A percentile compares a stretch with the other conserved stretches of the same genome.
Evolutionary conservation across 1,139 yeast genomes (phyloP).

Genomic region (Candida gigantensis): DNA sequence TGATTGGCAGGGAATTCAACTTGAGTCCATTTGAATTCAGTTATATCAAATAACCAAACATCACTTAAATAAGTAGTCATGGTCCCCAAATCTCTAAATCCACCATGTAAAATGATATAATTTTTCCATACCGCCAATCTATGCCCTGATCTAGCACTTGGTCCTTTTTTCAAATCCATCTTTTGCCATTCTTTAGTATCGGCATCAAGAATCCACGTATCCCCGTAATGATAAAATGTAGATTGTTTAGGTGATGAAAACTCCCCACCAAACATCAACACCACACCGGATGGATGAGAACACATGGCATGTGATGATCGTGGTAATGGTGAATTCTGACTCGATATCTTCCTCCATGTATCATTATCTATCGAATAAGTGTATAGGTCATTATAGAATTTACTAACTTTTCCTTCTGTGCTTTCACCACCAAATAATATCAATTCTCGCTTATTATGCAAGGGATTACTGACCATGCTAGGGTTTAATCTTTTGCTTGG

Average conservation of each 20-base stretch:
- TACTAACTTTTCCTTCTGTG: slow-evolving; percentile 54
- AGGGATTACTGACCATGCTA: slow-evolving; percentile 73
- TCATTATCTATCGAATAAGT: slow-evolving; percentile 76
- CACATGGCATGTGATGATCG: slow-evolving; percentile 94
- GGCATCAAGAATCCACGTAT: slow-evolving; percentile 90
- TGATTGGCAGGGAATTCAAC: slow-evolving; percentile 84
- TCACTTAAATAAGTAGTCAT: slow-evolving; percentile 83
- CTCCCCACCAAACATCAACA: slow-evolving; percentile 92
- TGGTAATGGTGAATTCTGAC: slow-evolving; percentile 89
- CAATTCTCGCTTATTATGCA: slow-evolving; percentile 74
- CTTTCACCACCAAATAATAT: slow-evolving; percentile 87
- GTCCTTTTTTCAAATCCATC: slow-evolving; percentile 68
- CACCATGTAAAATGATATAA: slow-evolving; percentile 82
- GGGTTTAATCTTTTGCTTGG: slow-evolving; percentile 77
- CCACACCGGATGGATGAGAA: slow-evolving; percentile 86
- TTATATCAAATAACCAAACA: slow-evolving; percentile 89
- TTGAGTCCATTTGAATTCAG: slow-evolving; percentile 87
- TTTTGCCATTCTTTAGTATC: slow-evolving; percentile 88
- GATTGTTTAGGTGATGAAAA: slow-evolving; percentile 95
- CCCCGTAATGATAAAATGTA: slow-evolving; percentile 94
- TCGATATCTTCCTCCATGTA: slow-evolving; percentile 75
- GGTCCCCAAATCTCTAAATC: slow-evolving; percentile 86
- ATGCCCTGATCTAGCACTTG: slow-evolving; percentile 90
- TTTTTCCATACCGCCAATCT: slow-evolving; percentile 91
- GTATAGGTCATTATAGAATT: slow-evolving; percentile 79